Evolutionary conservation across 83 land plant genomes (phyloP).

Genomic region (Picea engelmannii): DNA sequence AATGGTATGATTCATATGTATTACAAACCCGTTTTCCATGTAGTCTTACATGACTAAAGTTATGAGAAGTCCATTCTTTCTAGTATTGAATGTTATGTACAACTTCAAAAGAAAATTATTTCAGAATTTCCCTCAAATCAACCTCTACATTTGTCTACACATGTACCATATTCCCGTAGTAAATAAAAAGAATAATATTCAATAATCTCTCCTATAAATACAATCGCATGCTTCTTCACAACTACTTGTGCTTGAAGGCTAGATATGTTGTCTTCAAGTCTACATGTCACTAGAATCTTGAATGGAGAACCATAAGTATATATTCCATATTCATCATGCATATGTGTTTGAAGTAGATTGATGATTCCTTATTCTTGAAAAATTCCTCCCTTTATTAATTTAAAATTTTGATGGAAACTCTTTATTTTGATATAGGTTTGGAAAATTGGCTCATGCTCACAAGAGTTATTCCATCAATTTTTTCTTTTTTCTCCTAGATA

Average conservation of each 20-base stretch:
- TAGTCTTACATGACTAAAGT: conserved; percentile 86
- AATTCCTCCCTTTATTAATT: conserved; percentile 81
- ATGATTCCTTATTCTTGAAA: conserved; percentile 94
- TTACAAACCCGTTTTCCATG: conserved; percentile 97
- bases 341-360: conserved; percentile 45
- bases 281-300: conserved; percentile 82
- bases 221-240: conserved; percentile 94
- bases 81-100: conserved; percentile 15
- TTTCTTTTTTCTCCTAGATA: too few relatives aligned
- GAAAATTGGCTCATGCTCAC: too few relatives aligned
- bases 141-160: conserved; percentile 95
- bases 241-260: conserved; percentile 98
- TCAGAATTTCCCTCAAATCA: conserved; percentile 97
- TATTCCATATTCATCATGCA: conserved; percentile 18
- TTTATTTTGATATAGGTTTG: conserved; percentile 94
- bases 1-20: conserved; percentile 83
- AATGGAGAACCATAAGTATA: too few relatives aligned
- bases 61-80: conserved; percentile 25
- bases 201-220: conserved; percentile 89
- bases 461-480: too few relatives aligned
- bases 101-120: conserved; percentile 66
- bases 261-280: conserved; percentile 95
- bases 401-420: conserved; percentile 96
- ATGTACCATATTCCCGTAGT: conserved; percentile 91
- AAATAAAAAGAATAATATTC: conserved; percentile 82